Conservation (phyloP, 768 basidiomycete species). For the Tricholoma bakamatsutake region DNA sequence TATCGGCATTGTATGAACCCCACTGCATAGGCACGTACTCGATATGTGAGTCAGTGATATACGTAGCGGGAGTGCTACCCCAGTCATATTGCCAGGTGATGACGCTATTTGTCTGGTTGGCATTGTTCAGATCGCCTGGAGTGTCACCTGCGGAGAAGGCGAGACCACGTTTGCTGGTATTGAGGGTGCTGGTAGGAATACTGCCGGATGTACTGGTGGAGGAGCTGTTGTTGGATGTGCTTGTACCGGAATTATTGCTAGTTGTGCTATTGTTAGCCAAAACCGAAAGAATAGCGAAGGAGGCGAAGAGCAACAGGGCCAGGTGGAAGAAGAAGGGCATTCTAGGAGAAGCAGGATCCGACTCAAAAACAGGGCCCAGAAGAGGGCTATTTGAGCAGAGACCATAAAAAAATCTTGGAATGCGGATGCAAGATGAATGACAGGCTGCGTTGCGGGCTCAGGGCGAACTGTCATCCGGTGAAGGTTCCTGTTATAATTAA, state of each 20-base stretch:
- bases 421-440: slow-evolving; percentile 24
- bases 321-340: slow-evolving; percentile 23
- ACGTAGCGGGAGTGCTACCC: slow-evolving; percentile 40
- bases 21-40: slow-evolving; percentile 51
- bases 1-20: slow-evolving; percentile 36
- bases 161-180: slow-evolving; percentile 40
- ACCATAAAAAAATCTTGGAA: neutral
- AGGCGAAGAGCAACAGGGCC: slow-evolving; percentile 20
- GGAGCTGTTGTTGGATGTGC: neutral
- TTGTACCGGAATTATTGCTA: neutral
- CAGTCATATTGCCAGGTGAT: slow-evolving; percentile 50
- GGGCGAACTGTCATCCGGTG: slow-evolving; percentile 31
- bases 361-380: slow-evolving; percentile 3
- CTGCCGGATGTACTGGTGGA: neutral
- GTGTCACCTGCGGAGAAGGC: slow-evolving; percentile 35
- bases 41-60: slow-evolving; percentile 37
- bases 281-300: slow-evolving; percentile 21
- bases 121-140: slow-evolving; percentile 36
- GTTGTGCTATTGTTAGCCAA: neutral
- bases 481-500: slow-evolving; percentile 7
- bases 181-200: neutral
- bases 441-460: slow-evolving; percentile 27
- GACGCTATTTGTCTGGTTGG: slow-evolving; percentile 38
- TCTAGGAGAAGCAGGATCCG: slow-evolving; percentile 7
- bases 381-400: slow-evolving; percentile 9